Base-by-base conservation (phyloP, 2,329 filamentous ascomycete genomes). In the Colletotrichum lini region DNA sequence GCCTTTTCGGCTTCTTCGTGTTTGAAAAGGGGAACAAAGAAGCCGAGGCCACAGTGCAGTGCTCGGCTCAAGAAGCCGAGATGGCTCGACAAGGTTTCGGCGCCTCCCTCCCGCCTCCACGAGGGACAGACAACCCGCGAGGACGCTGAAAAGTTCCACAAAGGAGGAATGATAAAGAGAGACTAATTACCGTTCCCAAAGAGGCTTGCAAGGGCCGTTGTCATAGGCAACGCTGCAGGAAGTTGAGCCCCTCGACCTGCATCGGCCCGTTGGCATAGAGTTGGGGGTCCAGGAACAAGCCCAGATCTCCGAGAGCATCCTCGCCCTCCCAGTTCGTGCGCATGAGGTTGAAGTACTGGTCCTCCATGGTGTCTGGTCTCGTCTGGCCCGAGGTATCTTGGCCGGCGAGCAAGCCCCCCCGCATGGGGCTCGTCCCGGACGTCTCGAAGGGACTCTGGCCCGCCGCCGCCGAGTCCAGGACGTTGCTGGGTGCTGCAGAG, bases 321-420 rank as follows among this genome's bases (percentile, higher is more conserved):
- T 82, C 80, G 1, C 80, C 80, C 53, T 82, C 80, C 77, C 80
- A 81, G 16, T 79, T 76, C 21, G 79, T 80, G 30, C 58, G 56
- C 64, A 81, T 74, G 58, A 82, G 73, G 40, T 76, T 79, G 38
- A 81, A 79, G 61, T 82, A 81, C 47, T 81, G 80, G 44, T 82
- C 79, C 26, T 81, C 80, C 30, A 80, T 78, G 1, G 77, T 67
- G 13, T 78, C 78, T 6, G 76, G 75, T 52, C 75, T 75, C 12
- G 72, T 7, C 52, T 62, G 38, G 15, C 53, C 23, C 35, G 38
- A 8, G 40, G 57, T 2, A 49, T 71, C 45, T 45, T 59, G 52
- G 38, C 44, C 4, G 21, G 30, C 5, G 52, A 49, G 30, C 21
- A 49, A 30, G 42, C 26, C 26, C 26, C 16, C 42, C 16, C 26